Evolutionary conservation across 1,139 yeast species (phyloP).

Genomic region (Pneumocystis jirovecii): DNA sequence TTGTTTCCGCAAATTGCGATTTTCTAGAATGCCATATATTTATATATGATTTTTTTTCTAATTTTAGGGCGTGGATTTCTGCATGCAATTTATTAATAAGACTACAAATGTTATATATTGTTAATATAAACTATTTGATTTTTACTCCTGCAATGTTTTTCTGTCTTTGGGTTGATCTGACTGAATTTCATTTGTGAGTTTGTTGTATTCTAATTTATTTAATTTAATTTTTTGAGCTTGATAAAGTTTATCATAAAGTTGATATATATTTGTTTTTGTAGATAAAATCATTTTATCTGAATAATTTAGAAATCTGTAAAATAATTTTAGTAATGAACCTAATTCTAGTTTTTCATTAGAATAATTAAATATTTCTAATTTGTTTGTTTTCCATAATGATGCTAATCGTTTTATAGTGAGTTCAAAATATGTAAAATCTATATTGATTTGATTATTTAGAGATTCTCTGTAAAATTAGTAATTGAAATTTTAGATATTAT

Average conservation of each 20-base stretch:
- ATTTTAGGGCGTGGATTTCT: constrained; percentile 21
- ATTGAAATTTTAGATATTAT: not conserved
- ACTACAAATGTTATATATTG: not conserved
- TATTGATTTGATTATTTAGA: not conserved
- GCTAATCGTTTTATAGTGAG: not conserved
- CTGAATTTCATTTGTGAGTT: constrained; percentile 18
- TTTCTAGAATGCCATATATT: constrained; percentile 19
- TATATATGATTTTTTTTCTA: constrained; percentile 16
- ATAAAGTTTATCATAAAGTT: constrained; percentile 10
- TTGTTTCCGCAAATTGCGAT: constrained; percentile 18
- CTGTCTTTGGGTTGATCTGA: constrained; percentile 20
- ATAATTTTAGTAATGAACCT: not conserved
- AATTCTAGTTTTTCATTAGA: not conserved
- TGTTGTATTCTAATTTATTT: constrained; percentile 20
- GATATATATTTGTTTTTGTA: not conserved
- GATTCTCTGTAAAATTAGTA: not conserved
- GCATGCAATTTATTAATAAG: constrained; percentile 16
- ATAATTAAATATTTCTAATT: not conserved
- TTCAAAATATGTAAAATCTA: not conserved
- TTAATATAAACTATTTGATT: not conserved
- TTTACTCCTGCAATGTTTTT: constrained; percentile 16
- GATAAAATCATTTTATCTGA: not conserved
- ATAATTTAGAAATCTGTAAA: not conserved
- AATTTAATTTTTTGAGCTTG: constrained; percentile 18
- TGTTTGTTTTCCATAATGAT: not conserved